Evolutionary conservation across 2,329 filamentous ascomycete species (phyloP).

Genomic region (Fusarium gaditjirri): DNA sequence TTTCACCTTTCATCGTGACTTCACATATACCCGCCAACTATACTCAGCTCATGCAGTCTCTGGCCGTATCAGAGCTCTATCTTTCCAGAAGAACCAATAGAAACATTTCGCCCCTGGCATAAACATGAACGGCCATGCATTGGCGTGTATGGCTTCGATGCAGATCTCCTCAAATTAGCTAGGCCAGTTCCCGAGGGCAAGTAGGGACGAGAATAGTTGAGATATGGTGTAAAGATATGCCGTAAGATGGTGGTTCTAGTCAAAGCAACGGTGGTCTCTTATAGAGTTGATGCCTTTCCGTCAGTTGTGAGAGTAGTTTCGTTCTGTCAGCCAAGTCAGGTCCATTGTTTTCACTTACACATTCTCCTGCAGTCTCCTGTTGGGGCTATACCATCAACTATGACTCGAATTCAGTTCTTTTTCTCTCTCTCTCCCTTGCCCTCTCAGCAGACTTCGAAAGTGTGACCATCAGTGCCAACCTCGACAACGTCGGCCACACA

Average conservation of each 20-base stretch:
- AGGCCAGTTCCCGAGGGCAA: not conserved
- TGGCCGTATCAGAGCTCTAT: conserved; percentile 6
- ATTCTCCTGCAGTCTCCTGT: not conserved
- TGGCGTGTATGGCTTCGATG: conserved; percentile 3
- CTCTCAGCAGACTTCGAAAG: conserved; percentile 22
- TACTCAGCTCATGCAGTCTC: conserved; percentile 38
- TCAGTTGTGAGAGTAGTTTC: not conserved
- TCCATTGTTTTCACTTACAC: not conserved
- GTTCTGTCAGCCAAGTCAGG: not conserved
- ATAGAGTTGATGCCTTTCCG: conserved; percentile 2
- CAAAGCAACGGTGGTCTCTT: not conserved
- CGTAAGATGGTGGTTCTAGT: not conserved
- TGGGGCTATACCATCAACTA: not conserved
- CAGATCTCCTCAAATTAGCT: conserved; percentile 12
- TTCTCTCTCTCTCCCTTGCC: conserved; percentile 1
- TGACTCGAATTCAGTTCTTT: conserved; percentile 20
- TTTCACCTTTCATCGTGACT: conserved; percentile 32
- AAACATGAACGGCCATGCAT: conserved; percentile 10
- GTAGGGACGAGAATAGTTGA: not conserved
- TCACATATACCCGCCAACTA: conserved; percentile 13
- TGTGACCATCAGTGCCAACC: conserved; percentile 32
- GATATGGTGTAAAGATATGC: conserved; percentile 13
- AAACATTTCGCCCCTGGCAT: conserved; percentile 18
- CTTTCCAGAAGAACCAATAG: conserved; percentile 21
- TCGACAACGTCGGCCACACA: conserved; percentile 22